A percentile compares a stretch with the other conserved stretches of the same genome.
Evolutionary conservation across 345 rosid genomes (phyloP).

Genomic region (Brassica juncea): DNA sequence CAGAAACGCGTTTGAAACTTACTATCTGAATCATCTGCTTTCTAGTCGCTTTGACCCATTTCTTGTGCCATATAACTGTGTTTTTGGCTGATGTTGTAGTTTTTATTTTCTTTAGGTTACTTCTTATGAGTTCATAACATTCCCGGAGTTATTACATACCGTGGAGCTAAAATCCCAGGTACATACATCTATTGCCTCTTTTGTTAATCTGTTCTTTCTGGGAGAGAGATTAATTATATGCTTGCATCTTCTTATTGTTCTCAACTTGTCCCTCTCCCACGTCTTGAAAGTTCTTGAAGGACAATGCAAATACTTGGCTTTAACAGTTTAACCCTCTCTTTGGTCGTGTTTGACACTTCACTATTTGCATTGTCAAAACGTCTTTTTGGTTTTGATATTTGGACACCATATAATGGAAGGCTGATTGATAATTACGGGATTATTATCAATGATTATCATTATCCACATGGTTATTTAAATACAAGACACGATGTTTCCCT

Average conservation of each 20-base stretch:
- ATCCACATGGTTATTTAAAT: not conserved
- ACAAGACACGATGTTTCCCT: not conserved
- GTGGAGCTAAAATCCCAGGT: constrained; percentile 99
- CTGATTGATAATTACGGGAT: too few relatives aligned
- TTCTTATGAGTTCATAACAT: constrained; percentile 97
- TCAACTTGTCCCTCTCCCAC: not conserved
- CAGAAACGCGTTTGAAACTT: not conserved
- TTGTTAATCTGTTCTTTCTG: not conserved
- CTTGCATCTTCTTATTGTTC: not conserved
- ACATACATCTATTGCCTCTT: not conserved
- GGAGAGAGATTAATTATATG: not conserved
- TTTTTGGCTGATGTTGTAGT: not conserved
- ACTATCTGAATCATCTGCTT: not conserved
- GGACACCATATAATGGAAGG: too few relatives aligned
- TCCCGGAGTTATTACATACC: constrained; percentile 85
- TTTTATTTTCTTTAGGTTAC: constrained; percentile 64
- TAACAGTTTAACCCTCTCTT: not conserved
- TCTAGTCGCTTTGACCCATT: not conserved
- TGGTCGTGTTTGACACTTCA: not conserved
- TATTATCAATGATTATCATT: not conserved
- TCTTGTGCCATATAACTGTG: not conserved
- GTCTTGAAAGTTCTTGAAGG: constrained; percentile 1
- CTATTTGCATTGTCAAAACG: constrained; percentile 30
- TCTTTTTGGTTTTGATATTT: too few relatives aligned
- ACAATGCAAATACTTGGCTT: not conserved